Percentiles rank a stretch among this genome's conserved stretches.
Conservation (phyloP, 257 asterid genomes). For the Solanum virginianum region DNA sequence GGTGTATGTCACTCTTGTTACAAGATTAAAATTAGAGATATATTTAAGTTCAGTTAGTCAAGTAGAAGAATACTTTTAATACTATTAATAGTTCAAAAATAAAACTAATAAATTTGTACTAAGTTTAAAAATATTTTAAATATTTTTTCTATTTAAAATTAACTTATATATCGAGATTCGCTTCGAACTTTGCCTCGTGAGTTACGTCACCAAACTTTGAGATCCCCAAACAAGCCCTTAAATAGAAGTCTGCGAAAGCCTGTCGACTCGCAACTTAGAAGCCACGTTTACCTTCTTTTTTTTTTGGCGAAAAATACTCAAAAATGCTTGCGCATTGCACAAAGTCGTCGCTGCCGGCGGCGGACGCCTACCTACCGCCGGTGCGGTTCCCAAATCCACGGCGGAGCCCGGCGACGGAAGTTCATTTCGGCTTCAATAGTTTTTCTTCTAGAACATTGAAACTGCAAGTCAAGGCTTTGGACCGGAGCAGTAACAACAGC, state of each 20-base stretch:
- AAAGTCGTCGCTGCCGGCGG: not conserved
- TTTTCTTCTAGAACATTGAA: not conserved
- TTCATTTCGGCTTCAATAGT: slow-evolving; percentile 1
- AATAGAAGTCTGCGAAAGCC: not conserved
- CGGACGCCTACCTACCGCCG: not conserved
- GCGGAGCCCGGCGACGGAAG: not conserved
- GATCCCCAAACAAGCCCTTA: not conserved
- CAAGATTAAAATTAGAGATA: too few species aligned
- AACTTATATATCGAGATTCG: not conserved
- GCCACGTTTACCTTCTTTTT: not conserved
- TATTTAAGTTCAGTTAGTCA: too few species aligned
- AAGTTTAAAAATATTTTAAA: too few species aligned
- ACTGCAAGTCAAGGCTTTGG: slow-evolving; percentile 13
- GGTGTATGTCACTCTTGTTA: too few species aligned
- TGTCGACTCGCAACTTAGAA: not conserved
- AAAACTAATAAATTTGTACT: too few species aligned
- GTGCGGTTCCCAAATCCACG: not conserved
- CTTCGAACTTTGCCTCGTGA: not conserved
- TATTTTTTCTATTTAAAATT: not conserved
- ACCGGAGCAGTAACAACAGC: not conserved
- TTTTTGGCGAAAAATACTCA: not conserved
- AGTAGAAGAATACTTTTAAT: too few species aligned
- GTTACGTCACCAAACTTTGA: not conserved
- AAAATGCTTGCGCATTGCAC: not conserved
- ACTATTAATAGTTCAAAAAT: too few species aligned